Conservation (phyloP, 192 early-diverging fungal species). For the Coemansia sp. region DNA sequence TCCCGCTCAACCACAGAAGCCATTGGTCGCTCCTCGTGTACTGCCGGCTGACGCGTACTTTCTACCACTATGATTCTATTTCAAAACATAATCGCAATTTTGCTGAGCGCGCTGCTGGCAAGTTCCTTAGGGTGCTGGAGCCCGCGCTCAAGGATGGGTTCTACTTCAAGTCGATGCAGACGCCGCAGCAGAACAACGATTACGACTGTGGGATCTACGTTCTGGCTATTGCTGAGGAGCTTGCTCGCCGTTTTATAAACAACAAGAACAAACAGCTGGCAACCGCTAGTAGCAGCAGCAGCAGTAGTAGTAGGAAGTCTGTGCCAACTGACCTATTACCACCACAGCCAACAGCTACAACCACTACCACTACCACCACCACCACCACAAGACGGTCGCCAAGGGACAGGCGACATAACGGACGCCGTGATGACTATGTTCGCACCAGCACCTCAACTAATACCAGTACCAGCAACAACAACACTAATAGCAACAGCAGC, state of each 20-base stretch:
- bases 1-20: conserved; percentile 52
- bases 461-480: background rate
- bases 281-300: too few relatives aligned
- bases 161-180: conserved; percentile 57
- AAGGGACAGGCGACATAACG: conserved; percentile 1
- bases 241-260: conserved; percentile 50
- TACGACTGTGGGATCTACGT: conserved; percentile 55
- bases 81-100: conserved; percentile 45
- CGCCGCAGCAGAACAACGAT: conserved; percentile 57
- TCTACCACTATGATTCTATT: conserved; percentile 57
- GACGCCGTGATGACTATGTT: background rate
- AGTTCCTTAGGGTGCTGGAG: conserved; percentile 48
- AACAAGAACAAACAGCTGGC: conserved; percentile 16
- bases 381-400: too few relatives aligned
- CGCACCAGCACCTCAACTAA: too few relatives aligned
- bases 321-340: too few relatives aligned
- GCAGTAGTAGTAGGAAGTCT: too few relatives aligned
- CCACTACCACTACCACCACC: too few relatives aligned
- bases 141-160: conserved; percentile 41
- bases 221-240: conserved; percentile 49
- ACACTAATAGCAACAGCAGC: background rate
- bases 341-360: too few relatives aligned
- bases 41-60: conserved; percentile 51
- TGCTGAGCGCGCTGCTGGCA: conserved; percentile 50
- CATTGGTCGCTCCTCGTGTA: conserved; percentile 55